Percentiles rank a stretch among this genome's conserved stretches.
These are phyloP conservation scores for Ceraceosorus guamensis DNA, from an alignment of 1,284 basidiomycete genomes.

Conservation along the genomic window DNA sequence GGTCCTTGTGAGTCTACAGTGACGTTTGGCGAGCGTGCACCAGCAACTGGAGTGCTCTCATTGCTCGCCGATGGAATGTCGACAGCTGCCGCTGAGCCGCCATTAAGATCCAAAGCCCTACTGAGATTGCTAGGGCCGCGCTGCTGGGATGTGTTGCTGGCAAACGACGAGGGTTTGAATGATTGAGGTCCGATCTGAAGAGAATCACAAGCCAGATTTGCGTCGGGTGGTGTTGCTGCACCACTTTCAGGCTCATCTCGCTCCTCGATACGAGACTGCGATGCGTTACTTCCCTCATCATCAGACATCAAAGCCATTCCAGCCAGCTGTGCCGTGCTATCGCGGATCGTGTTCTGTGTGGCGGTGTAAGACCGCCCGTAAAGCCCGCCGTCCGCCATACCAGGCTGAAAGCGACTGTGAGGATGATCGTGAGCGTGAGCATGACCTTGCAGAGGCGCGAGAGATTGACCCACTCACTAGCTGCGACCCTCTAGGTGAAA, in stretches of 20 bases:
- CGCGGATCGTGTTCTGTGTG: slow-evolving; percentile 35
- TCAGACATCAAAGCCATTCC: slow-evolving; percentile 37
- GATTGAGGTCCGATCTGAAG: too few species aligned
- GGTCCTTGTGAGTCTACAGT: too few species aligned
- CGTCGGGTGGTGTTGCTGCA: too few species aligned
- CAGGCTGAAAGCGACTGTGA: slow-evolving; percentile 12
- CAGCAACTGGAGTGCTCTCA: too few species aligned
- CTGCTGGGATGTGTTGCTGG: too few species aligned
- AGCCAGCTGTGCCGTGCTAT: slow-evolving; percentile 41
- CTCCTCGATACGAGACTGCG: slow-evolving; percentile 19
- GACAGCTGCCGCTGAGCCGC: slow-evolving; percentile 13
- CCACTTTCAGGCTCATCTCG: slow-evolving; percentile 19
- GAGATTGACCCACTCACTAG: slow-evolving; percentile 15
- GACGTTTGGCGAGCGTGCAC: too few species aligned
- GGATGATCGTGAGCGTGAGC: neutral
- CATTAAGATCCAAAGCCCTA: slow-evolving; percentile 19
- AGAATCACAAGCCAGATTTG: too few species aligned
- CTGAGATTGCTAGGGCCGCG: slow-evolving; percentile 26
- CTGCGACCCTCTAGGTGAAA: slow-evolving; percentile 37
- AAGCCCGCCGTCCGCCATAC: slow-evolving; percentile 7
- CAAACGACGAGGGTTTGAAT: too few species aligned
- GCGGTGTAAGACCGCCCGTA: slow-evolving; percentile 37
- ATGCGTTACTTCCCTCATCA: slow-evolving; percentile 15
- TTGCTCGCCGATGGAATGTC: too few species aligned
- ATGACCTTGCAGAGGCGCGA: slow-evolving; percentile 4